phyloP scores from a whole-genome alignment of 345 rosid genomes.

The Schrenkiella parvula region DNA sequence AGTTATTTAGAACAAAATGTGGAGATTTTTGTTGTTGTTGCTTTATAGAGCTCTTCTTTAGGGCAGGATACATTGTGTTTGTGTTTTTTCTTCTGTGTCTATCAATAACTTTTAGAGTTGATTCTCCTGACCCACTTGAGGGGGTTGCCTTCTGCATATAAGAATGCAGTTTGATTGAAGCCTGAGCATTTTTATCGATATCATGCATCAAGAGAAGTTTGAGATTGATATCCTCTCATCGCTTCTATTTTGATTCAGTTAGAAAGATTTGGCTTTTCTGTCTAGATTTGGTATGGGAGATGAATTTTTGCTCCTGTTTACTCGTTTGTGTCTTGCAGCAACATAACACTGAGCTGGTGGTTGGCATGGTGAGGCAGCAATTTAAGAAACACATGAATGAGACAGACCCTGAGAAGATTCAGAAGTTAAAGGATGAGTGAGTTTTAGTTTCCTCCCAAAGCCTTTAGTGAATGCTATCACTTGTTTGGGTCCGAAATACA shows the following conservation, averaged over 20 bases:
- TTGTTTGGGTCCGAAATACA: background rate
- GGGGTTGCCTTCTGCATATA: background rate
- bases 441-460: constrained; percentile 22
- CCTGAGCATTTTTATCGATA: background rate
- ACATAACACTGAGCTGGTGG: constrained; percentile 72
- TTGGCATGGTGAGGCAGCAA: constrained; percentile 79
- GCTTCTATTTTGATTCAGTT: background rate
- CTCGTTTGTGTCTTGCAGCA: constrained; percentile 46
- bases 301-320: background rate
- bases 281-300: background rate
- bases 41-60: too few species aligned
- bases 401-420: constrained; percentile 86
- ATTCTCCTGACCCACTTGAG: background rate
- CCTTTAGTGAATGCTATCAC: background rate
- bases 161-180: background rate
- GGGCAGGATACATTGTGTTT: background rate
- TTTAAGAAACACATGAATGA: constrained; percentile 73
- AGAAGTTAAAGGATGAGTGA: constrained; percentile 87
- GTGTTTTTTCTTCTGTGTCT: background rate
- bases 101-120: background rate
- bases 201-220: background rate
- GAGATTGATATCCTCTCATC: background rate
- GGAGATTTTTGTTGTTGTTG: background rate
- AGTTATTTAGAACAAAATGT: background rate
- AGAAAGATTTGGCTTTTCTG: background rate